Evolutionary conservation across 2,329 filamentous ascomycete species (phyloP).

Genomic region (Monilinia polystroma): DNA sequence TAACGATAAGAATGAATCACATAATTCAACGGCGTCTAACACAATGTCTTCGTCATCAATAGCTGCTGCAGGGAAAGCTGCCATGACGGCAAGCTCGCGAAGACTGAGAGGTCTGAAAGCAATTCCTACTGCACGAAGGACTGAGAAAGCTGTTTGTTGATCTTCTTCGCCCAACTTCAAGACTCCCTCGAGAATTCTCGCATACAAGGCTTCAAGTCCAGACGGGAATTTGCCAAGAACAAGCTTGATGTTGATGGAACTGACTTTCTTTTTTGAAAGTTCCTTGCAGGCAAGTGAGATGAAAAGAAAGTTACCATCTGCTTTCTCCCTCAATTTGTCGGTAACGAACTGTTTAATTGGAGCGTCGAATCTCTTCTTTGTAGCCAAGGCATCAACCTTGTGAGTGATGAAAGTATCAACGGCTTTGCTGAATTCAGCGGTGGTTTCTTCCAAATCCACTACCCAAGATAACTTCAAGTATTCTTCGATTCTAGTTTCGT

Average conservation of each 20-base stretch:
- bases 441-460: conserved; percentile 16
- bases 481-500: conserved; percentile 21
- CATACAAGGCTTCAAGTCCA: conserved; percentile 21
- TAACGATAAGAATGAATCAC: conserved; percentile 21
- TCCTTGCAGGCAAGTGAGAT: conserved; percentile 23
- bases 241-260: conserved; percentile 22
- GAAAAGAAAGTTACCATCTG: conserved; percentile 19
- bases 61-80: conserved; percentile 14
- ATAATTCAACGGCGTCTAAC: conserved; percentile 14
- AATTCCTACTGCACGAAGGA: conserved; percentile 21
- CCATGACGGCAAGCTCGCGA: conserved; percentile 23
- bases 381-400: conserved; percentile 16
- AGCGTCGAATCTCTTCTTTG: conserved; percentile 22
- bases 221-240: conserved; percentile 18
- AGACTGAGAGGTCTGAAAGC: conserved; percentile 23
- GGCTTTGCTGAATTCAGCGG: conserved; percentile 8
- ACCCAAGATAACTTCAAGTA: conserved; percentile 20
- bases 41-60: conserved; percentile 21
- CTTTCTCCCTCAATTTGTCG: conserved; percentile 18
- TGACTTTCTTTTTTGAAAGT: conserved; percentile 19
- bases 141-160: conserved; percentile 21
- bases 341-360: conserved; percentile 20
- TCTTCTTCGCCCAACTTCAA: conserved; percentile 18
- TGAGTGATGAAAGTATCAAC: conserved; percentile 17
- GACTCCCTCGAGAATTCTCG: conserved; percentile 19